Percentiles rank a stretch among this genome's conserved stretches.
Evolutionary conservation across 805 yeast genomes (phyloP).

Genomic region (Pichia eremophila): DNA sequence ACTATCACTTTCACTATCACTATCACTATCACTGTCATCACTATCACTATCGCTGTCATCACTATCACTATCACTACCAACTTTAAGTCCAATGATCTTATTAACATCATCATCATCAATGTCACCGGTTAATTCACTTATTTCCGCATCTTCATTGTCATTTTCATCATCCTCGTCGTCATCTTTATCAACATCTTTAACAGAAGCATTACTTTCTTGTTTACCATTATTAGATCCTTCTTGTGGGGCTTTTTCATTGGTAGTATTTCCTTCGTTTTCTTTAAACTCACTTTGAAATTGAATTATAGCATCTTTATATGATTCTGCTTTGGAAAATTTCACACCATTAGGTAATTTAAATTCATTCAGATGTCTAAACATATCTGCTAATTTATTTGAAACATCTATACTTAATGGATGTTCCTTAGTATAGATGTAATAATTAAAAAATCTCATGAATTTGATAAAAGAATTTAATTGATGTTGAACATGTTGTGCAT

Average conservation of each 20-base stretch:
- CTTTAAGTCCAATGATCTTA: slow-evolving; percentile 9
- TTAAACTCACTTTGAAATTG: slow-evolving; percentile 5
- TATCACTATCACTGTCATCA: slow-evolving; percentile 10
- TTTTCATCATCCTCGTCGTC: background rate
- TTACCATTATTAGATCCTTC: slow-evolving; percentile 16
- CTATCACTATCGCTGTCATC: slow-evolving; percentile 11
- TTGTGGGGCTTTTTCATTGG: slow-evolving; percentile 18
- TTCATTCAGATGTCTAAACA: slow-evolving; percentile 8
- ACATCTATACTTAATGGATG: slow-evolving; percentile 46
- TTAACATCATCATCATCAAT: slow-evolving; percentile 4
- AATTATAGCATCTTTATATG: slow-evolving; percentile 34
- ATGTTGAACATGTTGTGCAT: slow-evolving; percentile 5
- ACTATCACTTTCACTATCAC: slow-evolving; percentile 12
- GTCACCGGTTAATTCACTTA: background rate
- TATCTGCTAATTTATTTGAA: slow-evolving; percentile 40
- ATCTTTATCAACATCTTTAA: background rate
- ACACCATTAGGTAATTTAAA: slow-evolving; percentile 7
- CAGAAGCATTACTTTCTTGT: slow-evolving; percentile 11
- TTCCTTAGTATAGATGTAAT: slow-evolving; percentile 53
- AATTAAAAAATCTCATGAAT: slow-evolving; percentile 58
- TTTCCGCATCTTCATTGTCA: slow-evolving; percentile 2
- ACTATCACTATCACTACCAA: slow-evolving; percentile 4
- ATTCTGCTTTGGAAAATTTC: slow-evolving; percentile 39
- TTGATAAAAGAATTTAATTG: slow-evolving; percentile 23
- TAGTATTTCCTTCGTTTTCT: slow-evolving; percentile 15